phyloP scores from a whole-genome alignment of 352 stramenopile genomes.

The Aphanomyces euteiches region DNA sequence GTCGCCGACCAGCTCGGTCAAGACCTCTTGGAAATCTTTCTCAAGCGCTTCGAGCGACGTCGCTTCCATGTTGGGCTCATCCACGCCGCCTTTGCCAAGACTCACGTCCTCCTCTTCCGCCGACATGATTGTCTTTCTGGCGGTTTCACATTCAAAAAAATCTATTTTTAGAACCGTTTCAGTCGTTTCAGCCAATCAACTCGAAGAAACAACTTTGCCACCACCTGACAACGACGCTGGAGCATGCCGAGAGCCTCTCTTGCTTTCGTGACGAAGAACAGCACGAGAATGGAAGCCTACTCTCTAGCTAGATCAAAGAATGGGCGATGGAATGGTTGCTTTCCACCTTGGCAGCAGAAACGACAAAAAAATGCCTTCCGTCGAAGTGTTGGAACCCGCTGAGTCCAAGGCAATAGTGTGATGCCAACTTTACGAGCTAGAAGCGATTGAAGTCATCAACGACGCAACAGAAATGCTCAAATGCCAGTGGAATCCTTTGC shows the following conservation, averaged over 20 bases:
- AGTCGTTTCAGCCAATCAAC: neutral
- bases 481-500: too few species aligned
- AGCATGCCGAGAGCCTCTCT: neutral
- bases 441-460: too few species aligned
- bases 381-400: too few species aligned
- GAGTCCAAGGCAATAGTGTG: too few species aligned
- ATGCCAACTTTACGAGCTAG: too few species aligned
- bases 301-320: too few species aligned
- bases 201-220: neutral
- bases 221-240: neutral
- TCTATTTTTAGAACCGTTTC: constrained; percentile 12
- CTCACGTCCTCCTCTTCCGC: constrained; percentile 1
- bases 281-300: too few species aligned
- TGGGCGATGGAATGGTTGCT: too few species aligned
- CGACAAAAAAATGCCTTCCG: too few species aligned
- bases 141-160: neutral
- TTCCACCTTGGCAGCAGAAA: too few species aligned
- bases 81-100: constrained; percentile 19
- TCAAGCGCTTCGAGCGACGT: constrained; percentile 84
- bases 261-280: too few species aligned
- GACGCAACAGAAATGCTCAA: too few species aligned
- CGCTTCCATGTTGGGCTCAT: constrained; percentile 35
- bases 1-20: constrained; percentile 88
- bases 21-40: constrained; percentile 91
- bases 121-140: constrained; percentile 2